Evolutionary conservation across 2,329 filamentous ascomycete genomes (phyloP).

Genomic region (Neonectria neomacrospora): DNA sequence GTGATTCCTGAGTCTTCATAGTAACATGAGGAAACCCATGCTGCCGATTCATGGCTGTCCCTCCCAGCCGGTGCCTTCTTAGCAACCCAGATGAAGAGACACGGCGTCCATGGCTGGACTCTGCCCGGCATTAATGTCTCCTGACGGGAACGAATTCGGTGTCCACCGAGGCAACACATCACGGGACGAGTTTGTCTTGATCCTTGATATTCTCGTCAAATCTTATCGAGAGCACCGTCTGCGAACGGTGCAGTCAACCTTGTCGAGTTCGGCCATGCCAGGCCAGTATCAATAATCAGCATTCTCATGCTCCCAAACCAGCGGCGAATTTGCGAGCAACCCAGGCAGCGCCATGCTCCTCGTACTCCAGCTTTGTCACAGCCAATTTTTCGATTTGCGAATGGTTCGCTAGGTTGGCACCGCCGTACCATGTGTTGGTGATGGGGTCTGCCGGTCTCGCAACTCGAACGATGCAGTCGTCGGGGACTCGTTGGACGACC

Average conservation of each 20-base stretch:
- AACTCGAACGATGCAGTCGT: slow-evolving; percentile 82
- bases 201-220: neutral
- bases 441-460: slow-evolving; percentile 77
- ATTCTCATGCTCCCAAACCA: slow-evolving; percentile 37
- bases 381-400: slow-evolving; percentile 72
- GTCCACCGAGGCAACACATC: neutral
- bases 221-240: neutral
- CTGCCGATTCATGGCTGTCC: neutral
- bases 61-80: neutral
- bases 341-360: slow-evolving; percentile 84
- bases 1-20: neutral
- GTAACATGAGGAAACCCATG: neutral
- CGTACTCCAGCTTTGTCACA: slow-evolving; percentile 91
- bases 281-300: neutral
- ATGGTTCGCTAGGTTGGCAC: slow-evolving; percentile 79
- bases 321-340: slow-evolving; percentile 74
- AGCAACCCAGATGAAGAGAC: neutral
- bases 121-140: neutral
- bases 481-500: slow-evolving; percentile 75
- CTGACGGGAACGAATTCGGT: too few species aligned
- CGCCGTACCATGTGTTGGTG: slow-evolving; percentile 86
- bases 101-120: neutral
- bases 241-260: too few species aligned
- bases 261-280: neutral
- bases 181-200: neutral